These are phyloP conservation scores for Leptomonas pyrrhocoris DNA, from an alignment of 208 protist genomes.

Conservation along the genomic window DNA sequence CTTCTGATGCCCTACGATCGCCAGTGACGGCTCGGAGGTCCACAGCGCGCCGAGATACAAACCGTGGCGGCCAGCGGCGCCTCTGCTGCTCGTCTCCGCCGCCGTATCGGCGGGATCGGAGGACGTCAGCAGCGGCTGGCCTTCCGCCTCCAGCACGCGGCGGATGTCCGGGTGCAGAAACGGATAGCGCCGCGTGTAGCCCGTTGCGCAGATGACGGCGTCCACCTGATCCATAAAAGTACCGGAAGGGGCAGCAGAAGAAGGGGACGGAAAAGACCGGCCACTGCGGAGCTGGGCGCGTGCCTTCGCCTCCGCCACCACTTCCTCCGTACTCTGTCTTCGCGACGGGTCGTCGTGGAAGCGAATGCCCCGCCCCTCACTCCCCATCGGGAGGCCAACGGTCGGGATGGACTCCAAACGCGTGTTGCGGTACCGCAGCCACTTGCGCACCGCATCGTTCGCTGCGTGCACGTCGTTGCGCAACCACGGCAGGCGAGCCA, in stretches of 20 bases:
- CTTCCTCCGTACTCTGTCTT: slow-evolving; percentile 25
- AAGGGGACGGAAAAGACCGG: no score
- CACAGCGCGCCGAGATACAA: slow-evolving; percentile 85
- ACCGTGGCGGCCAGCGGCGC: slow-evolving; percentile 25
- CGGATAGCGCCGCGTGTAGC: slow-evolving; percentile 72
- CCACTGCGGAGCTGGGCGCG: not conserved
- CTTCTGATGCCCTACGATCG: slow-evolving; percentile 79
- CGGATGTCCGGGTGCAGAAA: slow-evolving; percentile 78
- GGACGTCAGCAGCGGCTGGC: slow-evolving; percentile 22
- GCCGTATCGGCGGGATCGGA: not conserved
- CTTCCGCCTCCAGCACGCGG: slow-evolving; percentile 54
- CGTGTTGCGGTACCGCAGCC: slow-evolving; percentile 54
- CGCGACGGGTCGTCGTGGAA: slow-evolving; percentile 43
- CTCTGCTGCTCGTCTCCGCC: not conserved
- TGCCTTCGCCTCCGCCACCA: slow-evolving; percentile 42
- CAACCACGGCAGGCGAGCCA: slow-evolving; percentile 50
- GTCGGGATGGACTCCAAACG: slow-evolving; percentile 38
- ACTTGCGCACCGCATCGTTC: slow-evolving; percentile 55
- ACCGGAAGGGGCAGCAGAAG: slow-evolving; percentile 3
- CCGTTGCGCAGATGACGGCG: slow-evolving; percentile 82
- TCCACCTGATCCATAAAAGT: slow-evolving; percentile 78
- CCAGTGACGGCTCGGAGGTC: slow-evolving; percentile 58
- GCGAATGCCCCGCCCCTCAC: slow-evolving; percentile 56
- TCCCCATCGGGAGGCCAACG: slow-evolving; percentile 43
- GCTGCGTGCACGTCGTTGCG: slow-evolving; percentile 48